Conservation (phyloP, 345 rosid genomes). For the Eucalyptus polybractea region DNA sequence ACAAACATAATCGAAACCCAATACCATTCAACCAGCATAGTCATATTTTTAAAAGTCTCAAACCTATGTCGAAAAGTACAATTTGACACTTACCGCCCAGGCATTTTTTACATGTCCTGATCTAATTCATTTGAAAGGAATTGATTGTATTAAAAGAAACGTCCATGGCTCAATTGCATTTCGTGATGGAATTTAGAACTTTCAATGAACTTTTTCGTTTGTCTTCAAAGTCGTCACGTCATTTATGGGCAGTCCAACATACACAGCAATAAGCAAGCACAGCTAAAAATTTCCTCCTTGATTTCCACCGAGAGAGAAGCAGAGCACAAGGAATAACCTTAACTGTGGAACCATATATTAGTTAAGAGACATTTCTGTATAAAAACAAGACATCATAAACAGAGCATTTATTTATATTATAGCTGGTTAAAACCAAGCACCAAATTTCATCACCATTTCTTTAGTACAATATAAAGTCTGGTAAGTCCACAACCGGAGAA, state of each 20-base stretch:
- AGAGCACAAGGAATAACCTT: background rate
- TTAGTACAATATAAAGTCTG: background rate
- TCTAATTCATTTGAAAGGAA: background rate
- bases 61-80: background rate
- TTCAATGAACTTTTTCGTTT: background rate
- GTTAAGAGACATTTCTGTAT: background rate
- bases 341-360: background rate
- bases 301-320: background rate
- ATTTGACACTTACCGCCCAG: background rate
- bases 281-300: background rate
- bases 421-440: background rate
- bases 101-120: background rate
- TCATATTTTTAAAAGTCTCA: background rate
- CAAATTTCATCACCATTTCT: background rate
- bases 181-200: background rate
- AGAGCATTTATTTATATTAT: background rate
- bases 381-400: background rate
- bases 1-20: background rate
- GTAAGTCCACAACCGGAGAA: background rate
- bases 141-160: background rate
- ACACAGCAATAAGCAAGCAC: background rate
- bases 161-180: background rate
- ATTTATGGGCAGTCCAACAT: background rate
- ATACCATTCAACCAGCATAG: background rate
- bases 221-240: background rate